Evolutionary conservation across 75 land plant species (phyloP), one percentile per base, ranked within the genome.

Genomic region (Gnetum montanum): DNA sequence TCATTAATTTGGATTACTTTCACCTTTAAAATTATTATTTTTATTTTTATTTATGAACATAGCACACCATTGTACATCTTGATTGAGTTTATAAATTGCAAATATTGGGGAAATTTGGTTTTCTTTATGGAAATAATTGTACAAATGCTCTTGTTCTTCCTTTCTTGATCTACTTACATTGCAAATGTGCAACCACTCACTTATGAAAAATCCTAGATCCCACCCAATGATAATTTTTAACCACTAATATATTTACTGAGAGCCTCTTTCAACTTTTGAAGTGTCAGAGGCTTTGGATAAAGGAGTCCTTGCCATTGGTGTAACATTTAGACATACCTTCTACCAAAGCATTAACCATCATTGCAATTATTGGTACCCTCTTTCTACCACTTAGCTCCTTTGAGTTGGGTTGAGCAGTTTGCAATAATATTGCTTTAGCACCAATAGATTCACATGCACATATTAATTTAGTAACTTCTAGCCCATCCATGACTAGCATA

Each of bases 401-500:
- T 29, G 3, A 13, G 29, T 53, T 38, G 27, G 41, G 8, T 31
- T 37, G 49, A 8, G 50, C 41, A 58, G 43, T 54, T 8, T 60
- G 58, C 33, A 65, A 45, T 49, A 67, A 70, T 8, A 61, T 60
- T 34, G 53, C 68, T 25, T 58, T 60, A 7, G 69, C 62, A 2
- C 84, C 89, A 18, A 69, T 77, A 31, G 69, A 77, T 61, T 88
- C 93, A 54, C 57, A 88, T 15, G 75, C 66, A 1, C 95, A 80
- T 33, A 89, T 79, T 22, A 77, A 23, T 28, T 71, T 64, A 16
- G 95, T 82, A 8, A 86, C 91, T 76, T 89, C 68, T 29, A 89
- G 76, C n/a, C 90, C 95, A 65, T 85, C 81, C 95, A 89, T 89
- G 13, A 79, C 74, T 36, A 90, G 90, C 95, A 89, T 89, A 70